These are phyloP conservation scores for Calonectria pseudoreteaudii DNA, from an alignment of 2,329 filamentous ascomycete species.

Conservation along the genomic window DNA sequence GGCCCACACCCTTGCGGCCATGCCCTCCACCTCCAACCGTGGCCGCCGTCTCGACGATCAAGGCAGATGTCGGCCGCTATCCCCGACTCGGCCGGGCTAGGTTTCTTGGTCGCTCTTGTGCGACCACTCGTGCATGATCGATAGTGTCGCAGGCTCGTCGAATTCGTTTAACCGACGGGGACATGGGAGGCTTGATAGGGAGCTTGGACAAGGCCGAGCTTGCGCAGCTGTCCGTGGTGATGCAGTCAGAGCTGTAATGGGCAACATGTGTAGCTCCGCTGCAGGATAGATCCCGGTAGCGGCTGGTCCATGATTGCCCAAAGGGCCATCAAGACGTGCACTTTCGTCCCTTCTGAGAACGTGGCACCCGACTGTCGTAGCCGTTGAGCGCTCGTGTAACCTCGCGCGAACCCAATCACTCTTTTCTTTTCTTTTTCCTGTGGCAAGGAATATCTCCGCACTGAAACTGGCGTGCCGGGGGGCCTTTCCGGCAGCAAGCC, in stretches of 20 bases:
- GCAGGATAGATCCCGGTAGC: constrained; percentile 15
- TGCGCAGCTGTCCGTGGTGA: constrained; percentile 36
- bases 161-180: constrained; percentile 20
- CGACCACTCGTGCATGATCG: constrained; percentile 33
- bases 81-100: constrained; percentile 34
- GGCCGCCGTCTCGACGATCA: constrained; percentile 36
- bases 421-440: neutral
- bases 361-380: neutral
- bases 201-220: constrained; percentile 35
- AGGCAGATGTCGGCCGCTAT: constrained; percentile 39
- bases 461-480: constrained; percentile 22
- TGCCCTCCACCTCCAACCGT: constrained; percentile 34
- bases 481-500: neutral
- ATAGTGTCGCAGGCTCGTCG: constrained; percentile 29
- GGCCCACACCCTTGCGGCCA: constrained; percentile 16
- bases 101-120: constrained; percentile 36
- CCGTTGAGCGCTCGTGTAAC: constrained; percentile 21
- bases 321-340: constrained; percentile 22
- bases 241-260: constrained; percentile 16
- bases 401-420: constrained; percentile 28
- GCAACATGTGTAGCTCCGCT: neutral
- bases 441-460: constrained; percentile 32
- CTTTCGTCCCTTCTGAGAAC: constrained; percentile 29
- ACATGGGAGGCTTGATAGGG: constrained; percentile 26
- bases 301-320: constrained; percentile 10